Conservation (phyloP, 768 basidiomycete genomes). For the Auricularia sp. region DNA sequence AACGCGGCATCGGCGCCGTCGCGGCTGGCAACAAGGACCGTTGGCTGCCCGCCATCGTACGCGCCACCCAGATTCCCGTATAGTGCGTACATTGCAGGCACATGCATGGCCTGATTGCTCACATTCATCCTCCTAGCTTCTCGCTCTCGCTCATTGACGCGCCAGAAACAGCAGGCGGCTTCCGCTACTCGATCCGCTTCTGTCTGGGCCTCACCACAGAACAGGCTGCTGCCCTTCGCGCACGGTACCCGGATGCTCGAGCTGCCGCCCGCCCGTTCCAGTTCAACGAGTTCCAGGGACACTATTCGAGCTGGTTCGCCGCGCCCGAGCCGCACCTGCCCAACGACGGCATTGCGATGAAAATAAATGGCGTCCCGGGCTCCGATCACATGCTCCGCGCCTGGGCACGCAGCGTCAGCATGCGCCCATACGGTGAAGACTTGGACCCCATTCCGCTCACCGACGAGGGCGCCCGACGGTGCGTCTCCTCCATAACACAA, state of each 20-base stretch:
- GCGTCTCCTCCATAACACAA: neutral
- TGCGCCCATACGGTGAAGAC: neutral
- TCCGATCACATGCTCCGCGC: neutral
- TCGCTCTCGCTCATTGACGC: neutral
- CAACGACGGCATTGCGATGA: neutral
- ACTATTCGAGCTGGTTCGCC: neutral
- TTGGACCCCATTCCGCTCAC: neutral
- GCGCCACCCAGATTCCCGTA: neutral
- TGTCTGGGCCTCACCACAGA: neutral
- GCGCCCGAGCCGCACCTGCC: neutral
- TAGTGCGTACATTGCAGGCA: neutral
- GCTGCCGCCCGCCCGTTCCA: neutral
- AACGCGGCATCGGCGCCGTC: neutral
- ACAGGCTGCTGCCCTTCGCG: neutral
- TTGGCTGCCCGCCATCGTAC: neutral
- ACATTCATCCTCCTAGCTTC: neutral
- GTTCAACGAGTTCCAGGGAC: conserved; percentile 1
- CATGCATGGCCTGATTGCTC: neutral
- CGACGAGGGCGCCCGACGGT: neutral
- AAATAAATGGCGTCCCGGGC: neutral
- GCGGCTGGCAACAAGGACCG: neutral
- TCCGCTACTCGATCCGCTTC: neutral
- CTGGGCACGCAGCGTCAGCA: neutral
- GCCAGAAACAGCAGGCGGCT: neutral
- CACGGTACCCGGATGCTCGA: neutral